Evolutionary conservation across 2,329 filamentous ascomycete genomes (phyloP), one percentile per base, ranked within the genome.

Genomic region (Lachnellula subtilissima): DNA sequence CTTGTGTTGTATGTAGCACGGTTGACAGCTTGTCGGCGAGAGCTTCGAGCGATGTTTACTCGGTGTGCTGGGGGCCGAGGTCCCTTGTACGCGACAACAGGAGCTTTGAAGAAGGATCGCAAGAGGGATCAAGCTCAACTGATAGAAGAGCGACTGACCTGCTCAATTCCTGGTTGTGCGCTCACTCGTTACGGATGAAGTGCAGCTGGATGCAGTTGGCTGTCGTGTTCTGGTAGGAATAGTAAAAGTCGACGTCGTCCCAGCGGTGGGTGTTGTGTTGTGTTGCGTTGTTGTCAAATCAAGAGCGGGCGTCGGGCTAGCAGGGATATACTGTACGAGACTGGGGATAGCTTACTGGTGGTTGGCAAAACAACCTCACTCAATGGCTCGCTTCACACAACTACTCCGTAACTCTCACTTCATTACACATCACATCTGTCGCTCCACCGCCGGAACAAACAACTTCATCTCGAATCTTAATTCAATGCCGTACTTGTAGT

Each of bases 161-260:
- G 58, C 55, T 53, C 60, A 32, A 47, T 28, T 8, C 14, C 14
- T 12, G 4, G 12, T 52, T 48, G 48, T 45, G 32, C 32, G 17
- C 43, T 32, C 15, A 36, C 50, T 54, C 55, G 37, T 46, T 53
- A 47, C 75, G 55, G 83, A 84, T 2, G 5, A 5, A 7, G 25
- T 25, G 25, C 25, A 25, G 25, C 6, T 25, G 25, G 25, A 1
- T 75, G 75, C 15, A 72, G 74, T 0, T 76, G 77, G 5, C 71
- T 66, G 58, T 77, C 75, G 48, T 72, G 69, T 81, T 81, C 52
- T 74, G 72, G 61, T 78, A 19, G 3, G 79, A 4, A 81, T 67
- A 56, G 48, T 50, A 56, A 55, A 32, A 32, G 28, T 11, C 9
- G 28, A 11, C 9, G 43, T 46, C 22, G 39, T 37, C 43, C 17